Evolutionary conservation across 176 grass and related monocot species (phyloP).

Genomic region (Triticum urartu): DNA sequence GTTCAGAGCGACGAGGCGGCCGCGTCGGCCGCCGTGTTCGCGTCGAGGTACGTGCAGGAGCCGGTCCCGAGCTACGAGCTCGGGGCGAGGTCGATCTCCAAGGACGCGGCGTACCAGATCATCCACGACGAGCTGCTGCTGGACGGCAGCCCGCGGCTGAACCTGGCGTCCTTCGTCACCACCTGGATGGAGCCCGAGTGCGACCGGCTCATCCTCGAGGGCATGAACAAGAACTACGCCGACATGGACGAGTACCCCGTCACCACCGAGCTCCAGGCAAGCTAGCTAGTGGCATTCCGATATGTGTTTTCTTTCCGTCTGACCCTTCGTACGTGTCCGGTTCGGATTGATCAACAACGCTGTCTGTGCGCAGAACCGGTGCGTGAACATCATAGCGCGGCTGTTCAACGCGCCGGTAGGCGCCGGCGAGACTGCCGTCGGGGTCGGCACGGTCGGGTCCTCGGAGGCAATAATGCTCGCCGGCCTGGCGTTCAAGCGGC

Average conservation of each 20-base stretch:
- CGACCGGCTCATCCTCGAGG: constrained; percentile 72
- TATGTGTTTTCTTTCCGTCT: background rate
- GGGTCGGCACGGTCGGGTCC: constrained; percentile 81
- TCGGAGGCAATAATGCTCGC: constrained; percentile 99
- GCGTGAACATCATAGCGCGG: constrained; percentile 92
- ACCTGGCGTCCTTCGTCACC: constrained; percentile 91
- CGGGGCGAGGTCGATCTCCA: constrained; percentile 46
- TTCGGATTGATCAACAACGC: background rate
- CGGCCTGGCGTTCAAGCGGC: constrained; percentile 83
- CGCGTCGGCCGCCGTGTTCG: constrained; percentile 52
- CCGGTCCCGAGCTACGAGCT: constrained; percentile 70
- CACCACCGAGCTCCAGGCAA: constrained; percentile 85
- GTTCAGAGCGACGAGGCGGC: constrained; percentile 44
- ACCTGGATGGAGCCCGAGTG: constrained; percentile 99
- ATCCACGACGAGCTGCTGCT: constrained; percentile 91
- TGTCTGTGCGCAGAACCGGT: constrained; percentile 55
- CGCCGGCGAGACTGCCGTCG: constrained; percentile 47
- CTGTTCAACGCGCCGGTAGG: constrained; percentile 70
- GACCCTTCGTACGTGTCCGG: background rate
- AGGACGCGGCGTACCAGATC: constrained; percentile 97
- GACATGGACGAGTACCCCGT: constrained; percentile 97
- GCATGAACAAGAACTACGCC: constrained; percentile 88
- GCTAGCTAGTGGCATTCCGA: background rate
- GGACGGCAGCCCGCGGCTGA: constrained; percentile 85
- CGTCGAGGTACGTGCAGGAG: constrained; percentile 80